Percentiles rank a stretch among this genome's conserved stretches.
Evolutionary conservation across 805 yeast genomes (phyloP).

Genomic region (Wickerhamomyces sydowiorum): DNA sequence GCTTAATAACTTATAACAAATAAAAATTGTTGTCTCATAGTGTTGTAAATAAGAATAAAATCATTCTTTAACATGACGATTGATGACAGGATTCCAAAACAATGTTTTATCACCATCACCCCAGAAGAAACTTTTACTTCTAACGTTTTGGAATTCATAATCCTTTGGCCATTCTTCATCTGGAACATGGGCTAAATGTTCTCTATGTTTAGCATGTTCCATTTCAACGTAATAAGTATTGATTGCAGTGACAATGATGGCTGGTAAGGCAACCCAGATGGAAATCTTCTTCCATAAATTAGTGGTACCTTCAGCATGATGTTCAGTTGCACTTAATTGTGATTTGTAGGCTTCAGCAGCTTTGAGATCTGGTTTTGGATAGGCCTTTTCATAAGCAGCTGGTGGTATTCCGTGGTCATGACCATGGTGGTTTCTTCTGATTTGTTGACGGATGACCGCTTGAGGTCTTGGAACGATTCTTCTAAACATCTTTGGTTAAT

Average conservation of each 20-base stretch:
- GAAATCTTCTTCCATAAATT: constrained; percentile 83
- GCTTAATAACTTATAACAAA: no score
- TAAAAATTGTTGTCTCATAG: no score
- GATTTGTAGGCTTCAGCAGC: constrained; percentile 62
- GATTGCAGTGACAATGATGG: constrained; percentile 66
- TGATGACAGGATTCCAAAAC: constrained; percentile 92
- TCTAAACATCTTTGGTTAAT: constrained; percentile 35
- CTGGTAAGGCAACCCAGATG: constrained; percentile 75
- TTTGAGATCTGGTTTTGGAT: constrained; percentile 35
- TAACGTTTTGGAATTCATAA: constrained; percentile 87
- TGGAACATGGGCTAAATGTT: constrained; percentile 57
- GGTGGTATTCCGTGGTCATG: constrained; percentile 28
- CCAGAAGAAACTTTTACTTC: constrained; percentile 91
- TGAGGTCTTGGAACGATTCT: constrained; percentile 28
- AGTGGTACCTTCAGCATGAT: constrained; percentile 77
- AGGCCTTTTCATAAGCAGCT: constrained; percentile 42
- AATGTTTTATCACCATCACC: constrained; percentile 97
- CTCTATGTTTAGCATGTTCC: constrained; percentile 88
- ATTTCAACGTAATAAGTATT: constrained; percentile 79
- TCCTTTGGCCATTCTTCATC: constrained; percentile 93
- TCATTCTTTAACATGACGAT: constrained; percentile 63
- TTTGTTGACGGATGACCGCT: constrained; percentile 1
- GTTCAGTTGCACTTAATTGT: constrained; percentile 55
- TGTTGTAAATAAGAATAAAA: neutral
- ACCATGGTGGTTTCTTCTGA: constrained; percentile 15